Evolutionary conservation across 2,329 filamentous ascomycete genomes (phyloP).

Genomic region (Beauveria sp.): DNA sequence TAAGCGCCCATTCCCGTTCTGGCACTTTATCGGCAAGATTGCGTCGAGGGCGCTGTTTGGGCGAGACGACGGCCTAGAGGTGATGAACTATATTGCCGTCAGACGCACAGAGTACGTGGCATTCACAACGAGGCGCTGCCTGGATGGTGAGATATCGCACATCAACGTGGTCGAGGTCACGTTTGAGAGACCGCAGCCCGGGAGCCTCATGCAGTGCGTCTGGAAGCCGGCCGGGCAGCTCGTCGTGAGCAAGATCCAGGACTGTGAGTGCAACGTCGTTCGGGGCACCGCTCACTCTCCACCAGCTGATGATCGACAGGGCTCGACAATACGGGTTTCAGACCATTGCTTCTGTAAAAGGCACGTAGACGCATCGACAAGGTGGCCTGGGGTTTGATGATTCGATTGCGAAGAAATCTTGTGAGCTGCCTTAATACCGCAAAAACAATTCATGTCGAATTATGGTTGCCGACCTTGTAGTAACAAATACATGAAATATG

Average conservation of each 20-base stretch:
- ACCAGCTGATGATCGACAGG: too few species aligned
- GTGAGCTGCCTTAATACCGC: not conserved
- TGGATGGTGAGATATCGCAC: too few species aligned
- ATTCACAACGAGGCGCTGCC: not conserved
- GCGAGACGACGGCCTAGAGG: not conserved
- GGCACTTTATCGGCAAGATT: not conserved
- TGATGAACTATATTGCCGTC: not conserved
- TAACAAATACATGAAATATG: not conserved
- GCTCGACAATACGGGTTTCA: too few species aligned
- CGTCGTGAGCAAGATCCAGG: not conserved
- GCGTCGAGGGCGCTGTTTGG: not conserved
- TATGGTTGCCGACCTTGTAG: not conserved
- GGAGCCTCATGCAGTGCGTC: not conserved
- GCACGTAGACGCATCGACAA: too few species aligned
- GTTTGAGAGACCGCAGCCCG: not conserved
- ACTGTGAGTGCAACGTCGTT: not conserved
- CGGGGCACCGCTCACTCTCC: too few species aligned
- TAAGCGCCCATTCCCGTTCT: not conserved
- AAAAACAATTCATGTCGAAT: not conserved
- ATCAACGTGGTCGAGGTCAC: not conserved
- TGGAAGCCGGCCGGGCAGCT: not conserved
- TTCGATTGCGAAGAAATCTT: not conserved
- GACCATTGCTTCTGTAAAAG: too few species aligned
- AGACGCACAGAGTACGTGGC: not conserved
- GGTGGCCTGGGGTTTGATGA: not conserved